Evolutionary conservation across 345 rosid genomes (phyloP).

Genomic region (Eucalyptus sp.): DNA sequence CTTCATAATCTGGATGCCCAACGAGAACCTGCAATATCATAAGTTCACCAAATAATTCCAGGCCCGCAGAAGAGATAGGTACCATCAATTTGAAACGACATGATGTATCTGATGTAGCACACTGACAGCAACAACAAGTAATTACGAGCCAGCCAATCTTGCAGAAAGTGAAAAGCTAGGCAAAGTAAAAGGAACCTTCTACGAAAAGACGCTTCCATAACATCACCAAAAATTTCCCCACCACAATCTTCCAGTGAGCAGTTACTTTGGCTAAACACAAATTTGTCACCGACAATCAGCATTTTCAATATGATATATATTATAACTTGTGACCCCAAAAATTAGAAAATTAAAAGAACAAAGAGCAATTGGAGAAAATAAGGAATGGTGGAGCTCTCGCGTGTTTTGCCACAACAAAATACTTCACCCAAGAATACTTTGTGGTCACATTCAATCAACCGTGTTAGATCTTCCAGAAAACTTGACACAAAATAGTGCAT

Average conservation of each 20-base stretch:
- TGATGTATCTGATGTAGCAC: background rate
- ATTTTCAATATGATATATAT: background rate
- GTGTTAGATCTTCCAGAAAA: background rate
- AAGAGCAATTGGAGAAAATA: background rate
- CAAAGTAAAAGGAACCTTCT: background rate
- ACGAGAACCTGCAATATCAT: conserved; percentile 59
- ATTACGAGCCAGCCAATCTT: background rate
- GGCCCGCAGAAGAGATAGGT: background rate
- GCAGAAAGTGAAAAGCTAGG: background rate
- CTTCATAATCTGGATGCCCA: conserved; percentile 94
- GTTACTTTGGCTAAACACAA: background rate
- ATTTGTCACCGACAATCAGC: background rate
- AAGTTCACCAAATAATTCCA: background rate
- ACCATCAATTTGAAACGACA: background rate
- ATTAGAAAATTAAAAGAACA: background rate
- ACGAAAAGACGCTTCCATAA: background rate
- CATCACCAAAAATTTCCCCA: background rate
- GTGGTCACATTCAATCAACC: background rate
- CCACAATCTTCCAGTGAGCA: background rate
- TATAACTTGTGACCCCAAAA: background rate
- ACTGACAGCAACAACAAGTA: background rate
- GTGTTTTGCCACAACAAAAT: background rate
- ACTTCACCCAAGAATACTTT: background rate
- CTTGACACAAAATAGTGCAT: background rate
- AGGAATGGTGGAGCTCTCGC: background rate